Evolutionary conservation across 2,329 filamentous ascomycete species (phyloP).

Genomic region (Neoascochyta sp.): DNA sequence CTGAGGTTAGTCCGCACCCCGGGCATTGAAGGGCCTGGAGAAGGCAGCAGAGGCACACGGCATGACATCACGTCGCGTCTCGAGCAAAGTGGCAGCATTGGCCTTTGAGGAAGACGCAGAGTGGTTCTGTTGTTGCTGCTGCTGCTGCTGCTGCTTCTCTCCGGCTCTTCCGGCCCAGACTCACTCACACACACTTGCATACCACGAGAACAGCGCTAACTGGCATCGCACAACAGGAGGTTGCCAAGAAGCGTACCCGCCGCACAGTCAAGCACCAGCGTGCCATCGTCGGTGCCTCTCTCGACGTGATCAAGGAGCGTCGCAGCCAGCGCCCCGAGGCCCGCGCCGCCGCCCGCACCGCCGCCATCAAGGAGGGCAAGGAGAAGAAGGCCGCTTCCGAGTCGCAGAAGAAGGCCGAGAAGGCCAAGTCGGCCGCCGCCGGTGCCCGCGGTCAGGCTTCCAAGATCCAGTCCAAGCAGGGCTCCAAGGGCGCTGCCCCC

Average conservation of each 20-base stretch:
- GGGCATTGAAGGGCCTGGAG: too few species aligned
- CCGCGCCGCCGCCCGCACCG: conserved; percentile 80
- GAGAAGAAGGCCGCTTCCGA: conserved; percentile 90
- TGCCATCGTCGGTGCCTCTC: conserved; percentile 97
- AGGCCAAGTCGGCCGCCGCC: conserved; percentile 82
- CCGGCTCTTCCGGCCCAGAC: too few species aligned
- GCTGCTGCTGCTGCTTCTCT: too few species aligned
- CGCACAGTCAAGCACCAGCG: conserved; percentile 98
- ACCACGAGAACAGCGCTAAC: too few species aligned
- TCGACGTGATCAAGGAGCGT: conserved; percentile 99
- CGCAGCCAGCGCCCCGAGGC: conserved; percentile 92
- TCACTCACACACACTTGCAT: too few species aligned
- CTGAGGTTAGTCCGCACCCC: conserved; percentile 70
- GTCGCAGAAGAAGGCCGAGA: conserved; percentile 97
- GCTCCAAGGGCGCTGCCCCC: conserved; percentile 80
- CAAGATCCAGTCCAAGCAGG: conserved; percentile 93
- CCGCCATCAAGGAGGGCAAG: conserved; percentile 96
- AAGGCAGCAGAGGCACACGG: too few species aligned
- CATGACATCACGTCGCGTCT: too few species aligned
- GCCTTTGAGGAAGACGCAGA: too few species aligned
- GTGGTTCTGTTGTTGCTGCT: too few species aligned
- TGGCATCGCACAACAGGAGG: too few species aligned
- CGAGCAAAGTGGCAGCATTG: too few species aligned
- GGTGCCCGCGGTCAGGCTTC: conserved; percentile 72
- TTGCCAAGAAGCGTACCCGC: conserved; percentile 99